Evolutionary conservation across 768 basidiomycete genomes (phyloP), one percentile per base, ranked within the genome.

Genomic region (Tremella yokohamensis): DNA sequence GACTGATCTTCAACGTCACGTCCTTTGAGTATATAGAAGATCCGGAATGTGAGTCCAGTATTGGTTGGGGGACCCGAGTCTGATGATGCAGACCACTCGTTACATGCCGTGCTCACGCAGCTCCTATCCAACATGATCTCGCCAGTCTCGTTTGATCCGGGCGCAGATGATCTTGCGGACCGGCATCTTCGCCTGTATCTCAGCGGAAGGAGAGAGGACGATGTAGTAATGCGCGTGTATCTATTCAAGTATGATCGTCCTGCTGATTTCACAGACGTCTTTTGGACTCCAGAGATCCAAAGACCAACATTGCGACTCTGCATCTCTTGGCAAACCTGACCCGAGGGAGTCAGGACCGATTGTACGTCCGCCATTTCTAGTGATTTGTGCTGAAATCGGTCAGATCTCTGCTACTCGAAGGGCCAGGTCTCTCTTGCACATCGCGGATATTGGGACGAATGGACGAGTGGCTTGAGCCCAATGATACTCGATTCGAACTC

Each of bases 101-200:
- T 82, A 18, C 84, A 87, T 8, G 81, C 88, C 15, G 81, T 88
- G 57, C 78, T 89, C 25, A 80, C 85, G 1, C 90, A 96, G 73
- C 79, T 87, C 2, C 80, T 94, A 25, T 88, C 90, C 18, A 96
- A 96, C 73, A 79, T 90, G 20, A 82, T 93, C 29, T 90, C 92
- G 1, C 81, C 82, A 8, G 88, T 90, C 60, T 60, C 68, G 1
- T 82, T 85, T 40, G 64, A 57, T 60, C 8, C 80, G 86, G 45
- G 79, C 82, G 60, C 72, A 79, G n/a, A 79, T 72, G 19, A 76
- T 87, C 29, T 90, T 87, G 88, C 80, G 80, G 37, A 80, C 77
- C 1, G 86, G 86, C 65, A 63, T 25, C 45, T 69, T n/a, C 8
- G 22, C 12, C 77, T 89, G 71, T 81, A 80, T 53, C 79, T 87